Percentiles rank a stretch among this genome's conserved stretches.
These are phyloP conservation scores for Chlorociboria aeruginascens DNA, from an alignment of 495 filamentous ascomycete genomes.

Conservation along the genomic window DNA sequence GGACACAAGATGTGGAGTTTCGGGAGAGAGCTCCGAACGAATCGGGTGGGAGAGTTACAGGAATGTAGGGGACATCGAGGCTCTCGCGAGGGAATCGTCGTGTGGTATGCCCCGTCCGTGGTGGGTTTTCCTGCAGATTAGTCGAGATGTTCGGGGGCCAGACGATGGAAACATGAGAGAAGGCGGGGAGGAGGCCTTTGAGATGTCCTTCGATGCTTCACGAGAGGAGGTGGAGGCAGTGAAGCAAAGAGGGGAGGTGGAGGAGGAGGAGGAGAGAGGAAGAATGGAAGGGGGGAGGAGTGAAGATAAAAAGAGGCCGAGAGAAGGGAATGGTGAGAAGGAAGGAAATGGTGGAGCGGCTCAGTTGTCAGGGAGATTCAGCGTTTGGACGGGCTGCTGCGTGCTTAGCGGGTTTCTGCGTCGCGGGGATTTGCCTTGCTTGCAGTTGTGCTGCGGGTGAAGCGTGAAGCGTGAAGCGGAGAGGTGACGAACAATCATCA, in stretches of 20 bases:
- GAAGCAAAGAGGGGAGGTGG: not conserved
- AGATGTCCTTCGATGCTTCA: not conserved
- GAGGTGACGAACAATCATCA: too few relatives aligned
- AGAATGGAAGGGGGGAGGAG: not conserved
- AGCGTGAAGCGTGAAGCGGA: too few relatives aligned
- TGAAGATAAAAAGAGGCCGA: not conserved
- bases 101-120: not conserved
- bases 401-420: not conserved
- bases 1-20: not conserved
- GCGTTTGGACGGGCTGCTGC: not conserved
- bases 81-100: not conserved
- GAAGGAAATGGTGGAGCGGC: not conserved
- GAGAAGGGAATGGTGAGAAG: not conserved
- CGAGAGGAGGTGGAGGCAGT: not conserved
- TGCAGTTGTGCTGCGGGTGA: not conserved
- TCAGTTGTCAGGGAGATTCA: not conserved
- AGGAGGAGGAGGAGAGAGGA: not conserved
- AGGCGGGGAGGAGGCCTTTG: not conserved
- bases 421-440: constrained; percentile 1
- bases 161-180: not conserved
- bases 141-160: not conserved
- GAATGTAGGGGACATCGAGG: constrained; percentile 18
- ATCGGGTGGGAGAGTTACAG: constrained; percentile 13
- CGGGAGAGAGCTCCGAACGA: constrained; percentile 4
- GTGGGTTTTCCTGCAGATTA: not conserved